Evolutionary conservation across 805 yeast species (phyloP).

Genomic region (Ogataea methanolica): DNA sequence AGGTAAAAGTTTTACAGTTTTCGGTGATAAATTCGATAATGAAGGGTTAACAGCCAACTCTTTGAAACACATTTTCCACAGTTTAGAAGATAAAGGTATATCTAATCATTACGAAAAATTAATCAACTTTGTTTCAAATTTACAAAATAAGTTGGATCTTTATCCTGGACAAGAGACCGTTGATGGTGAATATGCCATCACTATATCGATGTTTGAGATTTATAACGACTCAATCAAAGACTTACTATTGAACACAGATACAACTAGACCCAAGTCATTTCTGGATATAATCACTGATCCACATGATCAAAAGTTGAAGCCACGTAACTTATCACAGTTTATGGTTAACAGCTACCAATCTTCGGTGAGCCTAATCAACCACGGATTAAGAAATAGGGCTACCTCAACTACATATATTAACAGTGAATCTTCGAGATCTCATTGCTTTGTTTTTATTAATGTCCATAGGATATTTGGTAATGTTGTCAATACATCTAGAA

Average conservation of each 20-base stretch:
- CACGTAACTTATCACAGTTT: slow-evolving; percentile 37
- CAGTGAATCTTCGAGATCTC: slow-evolving; percentile 44
- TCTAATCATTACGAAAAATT: slow-evolving; percentile 6
- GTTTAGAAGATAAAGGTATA: slow-evolving; percentile 6
- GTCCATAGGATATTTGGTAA: slow-evolving; percentile 22
- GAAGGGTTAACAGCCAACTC: slow-evolving; percentile 18
- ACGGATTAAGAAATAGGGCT: slow-evolving; percentile 34
- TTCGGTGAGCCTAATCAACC: slow-evolving; percentile 34
- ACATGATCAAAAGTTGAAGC: slow-evolving; percentile 39
- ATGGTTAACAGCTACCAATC: slow-evolving; percentile 33
- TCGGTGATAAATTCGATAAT: slow-evolving; percentile 25
- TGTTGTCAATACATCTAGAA: slow-evolving; percentile 29
- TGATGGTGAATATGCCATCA: slow-evolving; percentile 30
- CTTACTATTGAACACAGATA: slow-evolving; percentile 26
- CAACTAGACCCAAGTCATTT: slow-evolving; percentile 22
- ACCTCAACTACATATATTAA: slow-evolving; percentile 42
- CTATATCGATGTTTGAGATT: slow-evolving; percentile 50
- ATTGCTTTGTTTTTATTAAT: slow-evolving; percentile 44
- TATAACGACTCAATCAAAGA: slow-evolving; percentile 44
- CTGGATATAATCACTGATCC: slow-evolving; percentile 40
- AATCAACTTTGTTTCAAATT: slow-evolving; percentile 9
- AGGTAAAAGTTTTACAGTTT: slow-evolving; percentile 41
- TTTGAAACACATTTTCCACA: slow-evolving; percentile 20
- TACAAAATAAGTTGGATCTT: slow-evolving; percentile 5
- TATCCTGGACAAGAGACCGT: neutral